Conservation (phyloP, 768 basidiomycete species). For the Pulveroboletus sp. region DNA sequence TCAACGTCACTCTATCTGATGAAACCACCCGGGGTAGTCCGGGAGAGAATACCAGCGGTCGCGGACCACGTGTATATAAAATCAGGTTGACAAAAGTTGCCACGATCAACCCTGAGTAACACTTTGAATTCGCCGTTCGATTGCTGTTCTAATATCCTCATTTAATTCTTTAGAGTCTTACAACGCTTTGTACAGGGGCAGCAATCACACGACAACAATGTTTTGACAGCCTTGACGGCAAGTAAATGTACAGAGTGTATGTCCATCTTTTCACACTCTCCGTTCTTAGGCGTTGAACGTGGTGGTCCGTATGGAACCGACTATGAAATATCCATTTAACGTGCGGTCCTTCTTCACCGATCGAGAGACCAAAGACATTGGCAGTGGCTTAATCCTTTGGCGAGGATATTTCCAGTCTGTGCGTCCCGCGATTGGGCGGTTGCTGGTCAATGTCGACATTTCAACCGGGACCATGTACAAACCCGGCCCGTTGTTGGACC, state of each 20-base stretch:
- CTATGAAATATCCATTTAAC: constrained; percentile 62
- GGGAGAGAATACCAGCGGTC: constrained; percentile 30
- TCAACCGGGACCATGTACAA: constrained; percentile 75
- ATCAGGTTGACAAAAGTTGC: constrained; percentile 57
- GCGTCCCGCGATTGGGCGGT: constrained; percentile 56
- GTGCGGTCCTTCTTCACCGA: constrained; percentile 71
- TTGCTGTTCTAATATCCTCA: constrained; percentile 3
- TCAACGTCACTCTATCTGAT: constrained; percentile 52
- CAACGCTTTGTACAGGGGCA: constrained; percentile 58
- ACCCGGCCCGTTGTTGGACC: constrained; percentile 50
- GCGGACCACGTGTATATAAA: constrained; percentile 61
- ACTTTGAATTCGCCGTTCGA: constrained; percentile 18
- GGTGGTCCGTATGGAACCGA: constrained; percentile 71
- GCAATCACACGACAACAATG: constrained; percentile 63
- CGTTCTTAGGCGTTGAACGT: constrained; percentile 61
- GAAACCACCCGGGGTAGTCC: constrained; percentile 31
- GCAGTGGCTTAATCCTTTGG: constrained; percentile 66
- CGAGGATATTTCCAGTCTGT: constrained; percentile 80
- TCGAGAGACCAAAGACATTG: constrained; percentile 48
- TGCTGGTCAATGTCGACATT: constrained; percentile 75
- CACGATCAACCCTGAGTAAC: constrained; percentile 53
- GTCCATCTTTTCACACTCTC: not conserved
- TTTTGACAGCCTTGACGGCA: constrained; percentile 65
- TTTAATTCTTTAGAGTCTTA: constrained; percentile 44
- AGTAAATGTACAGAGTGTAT: constrained; percentile 9